A percentile compares a stretch with the other conserved stretches of the same genome.
Evolutionary conservation across 176 grass and related monocot species (phyloP).

Genomic region (Cocos nucifera): DNA sequence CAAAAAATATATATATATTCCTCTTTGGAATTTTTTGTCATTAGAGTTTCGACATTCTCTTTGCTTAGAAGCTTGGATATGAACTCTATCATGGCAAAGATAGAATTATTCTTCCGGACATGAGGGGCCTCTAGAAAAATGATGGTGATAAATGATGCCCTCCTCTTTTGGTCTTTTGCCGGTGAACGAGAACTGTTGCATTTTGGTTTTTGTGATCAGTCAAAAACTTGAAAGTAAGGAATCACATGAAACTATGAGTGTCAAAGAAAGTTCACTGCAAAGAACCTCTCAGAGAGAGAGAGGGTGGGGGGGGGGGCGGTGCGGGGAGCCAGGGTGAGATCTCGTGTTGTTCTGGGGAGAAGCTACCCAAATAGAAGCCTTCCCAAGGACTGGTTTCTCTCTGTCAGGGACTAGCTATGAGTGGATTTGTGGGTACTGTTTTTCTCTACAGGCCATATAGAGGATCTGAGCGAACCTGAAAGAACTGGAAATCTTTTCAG

Average conservation of each 20-base stretch:
- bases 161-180: conserved; percentile 8
- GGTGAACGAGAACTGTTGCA: conserved; percentile 6
- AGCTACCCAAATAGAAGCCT: not conserved
- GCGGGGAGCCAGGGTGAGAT: not conserved
- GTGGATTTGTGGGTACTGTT: not conserved
- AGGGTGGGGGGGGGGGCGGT: not conserved
- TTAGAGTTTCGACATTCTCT: too few species aligned
- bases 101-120: conserved; percentile 7
- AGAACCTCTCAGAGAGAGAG: too few species aligned
- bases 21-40: too few species aligned
- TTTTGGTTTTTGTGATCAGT: not conserved
- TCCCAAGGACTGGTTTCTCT: conserved; percentile 1
- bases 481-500: conserved; percentile 23
- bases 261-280: too few species aligned
- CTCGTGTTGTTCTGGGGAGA: conserved; percentile 12
- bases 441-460: not conserved
- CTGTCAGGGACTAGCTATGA: not conserved
- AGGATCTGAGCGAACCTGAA: too few species aligned
- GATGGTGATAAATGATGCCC: conserved; percentile 2
- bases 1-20: too few species aligned
- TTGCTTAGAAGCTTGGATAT: too few species aligned
- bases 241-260: too few species aligned
- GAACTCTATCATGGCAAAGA: not conserved
- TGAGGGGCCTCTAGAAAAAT: conserved; percentile 7
- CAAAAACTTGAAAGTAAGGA: not conserved